A percentile compares a stretch with the other conserved stretches of the same genome.
phyloP scores from a whole-genome alignment of 2,329 filamentous ascomycete genomes.

The Colletotrichum euphorbiae region DNA sequence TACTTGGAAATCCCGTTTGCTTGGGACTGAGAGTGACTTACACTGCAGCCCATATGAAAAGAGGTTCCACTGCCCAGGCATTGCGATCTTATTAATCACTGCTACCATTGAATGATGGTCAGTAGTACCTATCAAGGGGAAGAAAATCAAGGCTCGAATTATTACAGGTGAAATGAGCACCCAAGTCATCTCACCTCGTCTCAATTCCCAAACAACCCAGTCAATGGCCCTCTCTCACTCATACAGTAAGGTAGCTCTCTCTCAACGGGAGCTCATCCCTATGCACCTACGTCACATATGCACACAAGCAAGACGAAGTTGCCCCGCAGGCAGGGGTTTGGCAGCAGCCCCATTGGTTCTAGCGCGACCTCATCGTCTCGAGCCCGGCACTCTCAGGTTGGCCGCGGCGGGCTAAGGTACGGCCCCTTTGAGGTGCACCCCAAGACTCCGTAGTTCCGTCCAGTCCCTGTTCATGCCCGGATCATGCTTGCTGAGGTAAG shows the following conservation, averaged over 20 bases:
- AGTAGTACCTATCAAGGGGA: too few relatives aligned
- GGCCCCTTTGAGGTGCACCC: background rate
- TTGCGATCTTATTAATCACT: too few relatives aligned
- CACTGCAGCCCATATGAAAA: slow-evolving; percentile 23
- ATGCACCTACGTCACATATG: slow-evolving; percentile 34
- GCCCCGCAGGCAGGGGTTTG: slow-evolving; percentile 28
- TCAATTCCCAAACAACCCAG: background rate
- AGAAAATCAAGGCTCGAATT: too few relatives aligned
- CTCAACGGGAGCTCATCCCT: background rate
- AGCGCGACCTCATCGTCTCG: slow-evolving; percentile 4
- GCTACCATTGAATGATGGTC: too few relatives aligned
- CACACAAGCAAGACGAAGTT: slow-evolving; percentile 28
- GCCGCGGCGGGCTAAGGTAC: background rate
- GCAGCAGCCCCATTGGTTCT: slow-evolving; percentile 25
- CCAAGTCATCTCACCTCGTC: slow-evolving; percentile 1
- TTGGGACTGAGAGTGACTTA: slow-evolving; percentile 13
- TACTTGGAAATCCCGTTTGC: background rate
- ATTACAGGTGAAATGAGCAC: too few relatives aligned
- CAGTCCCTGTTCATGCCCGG: slow-evolving; percentile 1
- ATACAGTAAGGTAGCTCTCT: too few relatives aligned
- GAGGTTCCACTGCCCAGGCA: too few relatives aligned
- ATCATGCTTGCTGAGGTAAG: slow-evolving; percentile 36
- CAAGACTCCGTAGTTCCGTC: background rate
- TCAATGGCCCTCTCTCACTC: background rate
- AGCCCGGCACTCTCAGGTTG: too few relatives aligned